These are phyloP conservation scores for Geosmithia putterillii DNA, from an alignment of 2,329 filamentous ascomycete genomes.

Conservation along the genomic window DNA sequence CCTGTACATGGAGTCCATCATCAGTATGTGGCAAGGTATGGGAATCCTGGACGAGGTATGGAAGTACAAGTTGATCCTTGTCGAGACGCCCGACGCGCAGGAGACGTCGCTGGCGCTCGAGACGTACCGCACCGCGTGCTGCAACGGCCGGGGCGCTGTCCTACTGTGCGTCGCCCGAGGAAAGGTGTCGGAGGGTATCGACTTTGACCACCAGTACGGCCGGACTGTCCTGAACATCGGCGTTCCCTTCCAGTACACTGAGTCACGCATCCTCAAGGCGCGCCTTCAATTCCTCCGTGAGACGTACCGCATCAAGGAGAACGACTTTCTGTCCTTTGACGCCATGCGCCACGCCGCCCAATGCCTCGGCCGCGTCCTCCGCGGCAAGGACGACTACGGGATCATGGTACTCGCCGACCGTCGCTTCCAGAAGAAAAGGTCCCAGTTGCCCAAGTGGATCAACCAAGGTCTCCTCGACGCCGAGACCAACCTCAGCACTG, in stretches of 20 bases:
- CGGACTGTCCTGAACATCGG: constrained; percentile 93
- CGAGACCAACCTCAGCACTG: constrained; percentile 83
- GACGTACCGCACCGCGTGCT: constrained; percentile 94
- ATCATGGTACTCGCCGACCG: constrained; percentile 97
- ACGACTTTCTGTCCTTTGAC: constrained; percentile 96
- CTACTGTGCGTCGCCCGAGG: constrained; percentile 90
- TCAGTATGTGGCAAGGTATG: constrained; percentile 99
- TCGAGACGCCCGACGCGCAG: constrained; percentile 94
- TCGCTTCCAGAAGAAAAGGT: constrained; percentile 82
- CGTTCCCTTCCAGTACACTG: constrained; percentile 97
- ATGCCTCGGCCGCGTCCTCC: constrained; percentile 83
- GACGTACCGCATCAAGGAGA: constrained; percentile 91
- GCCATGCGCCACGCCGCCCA: constrained; percentile 99
- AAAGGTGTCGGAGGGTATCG: constrained; percentile 95
- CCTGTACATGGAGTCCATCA: constrained; percentile 98
- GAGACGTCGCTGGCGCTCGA: constrained; percentile 92
- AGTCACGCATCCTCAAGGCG: constrained; percentile 92
- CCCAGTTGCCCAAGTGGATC: constrained; percentile 94
- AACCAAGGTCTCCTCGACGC: constrained; percentile 74
- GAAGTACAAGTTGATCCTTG: constrained; percentile 97
- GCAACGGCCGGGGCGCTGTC: constrained; percentile 88
- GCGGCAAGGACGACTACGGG: constrained; percentile 98
- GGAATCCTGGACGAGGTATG: constrained; percentile 93
- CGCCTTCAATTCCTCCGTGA: constrained; percentile 92
- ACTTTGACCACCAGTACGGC: constrained; percentile 98